A percentile compares a stretch with the other conserved stretches of the same genome.
Conservation (phyloP, 306 rosid species). For the Adenanthera pavonina region DNA sequence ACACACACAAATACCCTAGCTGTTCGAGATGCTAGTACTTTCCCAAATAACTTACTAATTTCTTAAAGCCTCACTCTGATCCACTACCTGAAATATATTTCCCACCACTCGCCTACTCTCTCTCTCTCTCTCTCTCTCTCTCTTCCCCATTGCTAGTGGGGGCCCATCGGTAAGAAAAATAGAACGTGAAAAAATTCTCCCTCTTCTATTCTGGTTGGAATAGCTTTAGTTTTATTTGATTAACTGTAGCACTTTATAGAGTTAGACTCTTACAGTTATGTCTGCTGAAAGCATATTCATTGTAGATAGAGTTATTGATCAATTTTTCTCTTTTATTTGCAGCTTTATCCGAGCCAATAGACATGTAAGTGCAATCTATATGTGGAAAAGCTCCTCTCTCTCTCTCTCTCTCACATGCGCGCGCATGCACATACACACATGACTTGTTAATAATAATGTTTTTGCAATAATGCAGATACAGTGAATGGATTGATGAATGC, state of each 20-base stretch:
- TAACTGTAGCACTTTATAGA: neutral
- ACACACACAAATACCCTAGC: no score
- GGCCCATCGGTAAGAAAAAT: no score
- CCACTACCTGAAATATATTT: no score
- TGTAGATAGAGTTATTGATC: constrained; percentile 27
- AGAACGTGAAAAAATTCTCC: neutral
- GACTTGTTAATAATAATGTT: constrained; percentile 15
- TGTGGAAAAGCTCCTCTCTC: neutral
- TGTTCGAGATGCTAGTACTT: no score
- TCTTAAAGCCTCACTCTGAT: no score
- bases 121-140: no score
- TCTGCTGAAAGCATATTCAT: constrained; percentile 9
- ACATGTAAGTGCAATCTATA: constrained; percentile 65
- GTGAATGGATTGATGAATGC: constrained; percentile 98
- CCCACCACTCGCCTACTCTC: no score
- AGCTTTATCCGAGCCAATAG: constrained; percentile 91
- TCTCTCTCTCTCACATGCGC: neutral
- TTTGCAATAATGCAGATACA: constrained; percentile 66
- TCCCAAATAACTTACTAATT: no score
- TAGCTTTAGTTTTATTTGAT: neutral
- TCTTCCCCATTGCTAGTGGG: no score
- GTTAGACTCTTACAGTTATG: neutral
- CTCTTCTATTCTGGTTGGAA: neutral
- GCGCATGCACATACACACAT: neutral
- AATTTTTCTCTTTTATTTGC: constrained; percentile 36